Evolutionary conservation across 495 filamentous ascomycete species (phyloP).

Genomic region (Margaritispora aquatica): DNA sequence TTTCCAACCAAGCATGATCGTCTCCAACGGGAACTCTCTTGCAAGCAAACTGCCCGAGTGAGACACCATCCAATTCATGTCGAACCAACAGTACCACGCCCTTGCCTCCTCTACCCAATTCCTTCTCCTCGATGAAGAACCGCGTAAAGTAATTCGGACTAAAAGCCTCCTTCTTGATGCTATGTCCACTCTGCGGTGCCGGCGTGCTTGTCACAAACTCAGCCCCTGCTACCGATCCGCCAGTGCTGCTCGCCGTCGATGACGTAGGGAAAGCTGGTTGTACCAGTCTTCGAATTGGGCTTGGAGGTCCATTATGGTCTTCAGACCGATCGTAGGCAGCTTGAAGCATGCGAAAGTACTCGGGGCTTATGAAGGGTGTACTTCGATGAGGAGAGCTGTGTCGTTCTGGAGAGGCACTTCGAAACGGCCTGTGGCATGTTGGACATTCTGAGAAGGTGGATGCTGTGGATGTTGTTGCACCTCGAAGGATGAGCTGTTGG

Average conservation of each 20-base stretch:
- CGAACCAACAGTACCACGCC: slow-evolving; percentile 89
- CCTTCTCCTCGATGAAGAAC: slow-evolving; percentile 83
- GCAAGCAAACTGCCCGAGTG: slow-evolving; percentile 86
- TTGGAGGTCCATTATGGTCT: slow-evolving; percentile 31
- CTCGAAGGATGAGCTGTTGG: slow-evolving; percentile 74
- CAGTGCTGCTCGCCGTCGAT: slow-evolving; percentile 11
- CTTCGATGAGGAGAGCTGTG: slow-evolving; percentile 32
- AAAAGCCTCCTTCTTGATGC: slow-evolving; percentile 81
- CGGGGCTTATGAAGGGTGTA: slow-evolving; percentile 64
- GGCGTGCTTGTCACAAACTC: slow-evolving; percentile 52
- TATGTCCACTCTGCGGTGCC: slow-evolving; percentile 37
- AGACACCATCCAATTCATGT: slow-evolving; percentile 82
- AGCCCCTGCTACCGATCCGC: slow-evolving; percentile 30
- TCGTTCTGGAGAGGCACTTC: slow-evolving; percentile 43
- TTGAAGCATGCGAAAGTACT: slow-evolving; percentile 92
- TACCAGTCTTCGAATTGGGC: slow-evolving; percentile 39
- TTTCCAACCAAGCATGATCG: slow-evolving; percentile 92
- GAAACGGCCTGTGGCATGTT: slow-evolving; percentile 78
- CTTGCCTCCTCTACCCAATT: slow-evolving; percentile 86
- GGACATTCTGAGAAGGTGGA: slow-evolving; percentile 42
- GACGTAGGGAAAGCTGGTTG: slow-evolving; percentile 14
- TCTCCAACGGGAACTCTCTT: slow-evolving; percentile 95
- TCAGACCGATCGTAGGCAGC: slow-evolving; percentile 21
- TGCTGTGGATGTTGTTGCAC: no score
- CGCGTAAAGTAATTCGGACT: slow-evolving; percentile 85